Evolutionary conservation across 164 flowering plant genomes (phyloP).

Genomic region (Tinospora cordifolia): DNA sequence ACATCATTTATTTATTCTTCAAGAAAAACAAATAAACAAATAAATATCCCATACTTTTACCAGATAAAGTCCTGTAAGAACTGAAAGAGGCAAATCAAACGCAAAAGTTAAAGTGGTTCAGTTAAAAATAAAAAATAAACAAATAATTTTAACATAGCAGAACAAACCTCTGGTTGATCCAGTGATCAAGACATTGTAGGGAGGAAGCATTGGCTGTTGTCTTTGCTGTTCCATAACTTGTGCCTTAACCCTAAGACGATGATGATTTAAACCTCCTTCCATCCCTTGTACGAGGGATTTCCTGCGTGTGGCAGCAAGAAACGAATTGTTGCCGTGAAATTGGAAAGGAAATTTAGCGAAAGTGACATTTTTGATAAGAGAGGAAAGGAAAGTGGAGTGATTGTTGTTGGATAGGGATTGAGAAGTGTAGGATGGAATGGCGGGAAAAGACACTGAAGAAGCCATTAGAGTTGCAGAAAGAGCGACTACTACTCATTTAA

Average conservation of each 20-base stretch:
- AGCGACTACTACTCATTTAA: background rate
- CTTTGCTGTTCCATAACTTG: conserved; percentile 8
- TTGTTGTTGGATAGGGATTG: background rate
- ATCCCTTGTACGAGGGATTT: conserved; percentile 2
- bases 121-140: too few species aligned
- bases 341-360: background rate
- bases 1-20: too few species aligned
- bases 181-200: conserved; percentile 74
- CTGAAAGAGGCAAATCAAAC: background rate
- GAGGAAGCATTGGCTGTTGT: conserved; percentile 56
- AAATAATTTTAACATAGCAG: background rate
- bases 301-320: conserved; percentile 16
- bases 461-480: conserved; percentile 18
- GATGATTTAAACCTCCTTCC: too few species aligned
- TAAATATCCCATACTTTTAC: too few species aligned
- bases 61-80: background rate
- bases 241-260: conserved; percentile 6
- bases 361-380: background rate
- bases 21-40: too few species aligned
- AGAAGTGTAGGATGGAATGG: conserved; percentile 11
- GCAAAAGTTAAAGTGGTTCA: background rate
- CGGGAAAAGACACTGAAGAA: conserved; percentile 20
- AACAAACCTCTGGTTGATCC: conserved; percentile 69
- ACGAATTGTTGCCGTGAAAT: background rate
- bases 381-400: conserved; percentile 2